phyloP scores from a whole-genome alignment of 192 early-diverging fungal genomes.

The Coemansia interrupta region DNA sequence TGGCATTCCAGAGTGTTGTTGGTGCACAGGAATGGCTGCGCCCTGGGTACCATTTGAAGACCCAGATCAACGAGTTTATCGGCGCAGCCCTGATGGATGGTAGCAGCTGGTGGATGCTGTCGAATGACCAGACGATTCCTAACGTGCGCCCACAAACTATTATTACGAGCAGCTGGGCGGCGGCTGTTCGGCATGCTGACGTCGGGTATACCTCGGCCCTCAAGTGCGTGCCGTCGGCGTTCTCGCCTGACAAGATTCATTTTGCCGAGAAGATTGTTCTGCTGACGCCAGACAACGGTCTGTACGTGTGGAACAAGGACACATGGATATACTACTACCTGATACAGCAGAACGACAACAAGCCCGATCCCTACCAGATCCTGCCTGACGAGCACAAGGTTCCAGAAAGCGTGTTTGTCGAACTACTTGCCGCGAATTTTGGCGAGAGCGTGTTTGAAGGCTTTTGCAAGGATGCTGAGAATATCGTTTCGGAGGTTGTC shows the following conservation, averaged over 20 bases:
- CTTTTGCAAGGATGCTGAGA: conserved; percentile 10
- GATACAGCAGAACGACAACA: conserved; percentile 12
- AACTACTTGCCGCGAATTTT: conserved; percentile 17
- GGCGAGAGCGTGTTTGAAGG: conserved; percentile 3
- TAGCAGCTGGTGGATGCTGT: conserved; percentile 43
- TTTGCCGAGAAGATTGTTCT: conserved; percentile 27
- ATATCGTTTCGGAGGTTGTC: conserved; percentile 12
- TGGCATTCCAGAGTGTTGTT: conserved; percentile 32
- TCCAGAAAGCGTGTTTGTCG: conserved; percentile 16
- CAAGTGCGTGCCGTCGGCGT: conserved; percentile 24
- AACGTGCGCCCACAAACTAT: conserved; percentile 20
- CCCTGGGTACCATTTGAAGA: conserved; percentile 32
- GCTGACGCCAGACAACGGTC: conserved; percentile 30
- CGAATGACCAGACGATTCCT: conserved; percentile 16
- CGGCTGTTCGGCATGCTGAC: conserved; percentile 43
- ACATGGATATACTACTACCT: conserved; percentile 11
- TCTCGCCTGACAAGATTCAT: conserved; percentile 20
- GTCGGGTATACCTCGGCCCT: conserved; percentile 43
- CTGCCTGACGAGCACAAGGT: conserved; percentile 19
- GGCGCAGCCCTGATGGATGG: conserved; percentile 41
- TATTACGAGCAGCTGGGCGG: conserved; percentile 34
- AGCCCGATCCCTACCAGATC: conserved; percentile 33
- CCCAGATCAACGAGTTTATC: conserved; percentile 43
- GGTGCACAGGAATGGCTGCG: conserved; percentile 40
- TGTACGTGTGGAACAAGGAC: conserved; percentile 31